Conservation (phyloP, 2,329 filamentous ascomycete genomes). For the Fusarium succisae region DNA sequence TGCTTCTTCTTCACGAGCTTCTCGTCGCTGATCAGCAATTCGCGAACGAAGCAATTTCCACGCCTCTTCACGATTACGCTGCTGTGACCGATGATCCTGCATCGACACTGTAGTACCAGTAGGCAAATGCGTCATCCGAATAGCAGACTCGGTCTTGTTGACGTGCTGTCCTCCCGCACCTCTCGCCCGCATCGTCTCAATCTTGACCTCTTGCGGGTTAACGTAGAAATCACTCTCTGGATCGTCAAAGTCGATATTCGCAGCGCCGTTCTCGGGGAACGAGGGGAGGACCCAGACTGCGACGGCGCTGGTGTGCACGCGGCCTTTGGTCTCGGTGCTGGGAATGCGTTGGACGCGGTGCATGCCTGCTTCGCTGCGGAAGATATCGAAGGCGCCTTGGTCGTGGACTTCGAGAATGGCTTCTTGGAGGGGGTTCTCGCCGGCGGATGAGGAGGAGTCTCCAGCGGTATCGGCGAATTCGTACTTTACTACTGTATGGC, state of each 20-base stretch:
- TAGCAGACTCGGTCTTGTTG: slow-evolving; percentile 96
- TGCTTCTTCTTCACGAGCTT: slow-evolving; percentile 85
- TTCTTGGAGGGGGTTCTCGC: slow-evolving; percentile 80
- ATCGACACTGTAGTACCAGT: slow-evolving; percentile 89
- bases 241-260: slow-evolving; percentile 74
- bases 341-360: slow-evolving; percentile 95
- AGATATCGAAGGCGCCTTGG: slow-evolving; percentile 79
- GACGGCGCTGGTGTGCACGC: slow-evolving; percentile 92
- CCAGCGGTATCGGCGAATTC: slow-evolving; percentile 76
- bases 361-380: slow-evolving; percentile 91
- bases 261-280: slow-evolving; percentile 68
- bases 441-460: slow-evolving; percentile 60
- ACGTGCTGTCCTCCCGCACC: slow-evolving; percentile 97
- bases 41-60: slow-evolving; percentile 87
- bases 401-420: slow-evolving; percentile 86
- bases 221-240: slow-evolving; percentile 93
- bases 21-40: slow-evolving; percentile 80
- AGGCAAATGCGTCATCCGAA: slow-evolving; percentile 89
- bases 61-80: slow-evolving; percentile 85
- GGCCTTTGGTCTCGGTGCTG: slow-evolving; percentile 87
- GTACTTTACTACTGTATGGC: slow-evolving; percentile 78
- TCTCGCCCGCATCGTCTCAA: slow-evolving; percentile 90
- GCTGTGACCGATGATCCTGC: slow-evolving; percentile 92
- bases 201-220: slow-evolving; percentile 80
- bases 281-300: slow-evolving; percentile 92